These are phyloP conservation scores for Penicillium herquei DNA, from an alignment of 495 filamentous ascomycete genomes.

Conservation along the genomic window DNA sequence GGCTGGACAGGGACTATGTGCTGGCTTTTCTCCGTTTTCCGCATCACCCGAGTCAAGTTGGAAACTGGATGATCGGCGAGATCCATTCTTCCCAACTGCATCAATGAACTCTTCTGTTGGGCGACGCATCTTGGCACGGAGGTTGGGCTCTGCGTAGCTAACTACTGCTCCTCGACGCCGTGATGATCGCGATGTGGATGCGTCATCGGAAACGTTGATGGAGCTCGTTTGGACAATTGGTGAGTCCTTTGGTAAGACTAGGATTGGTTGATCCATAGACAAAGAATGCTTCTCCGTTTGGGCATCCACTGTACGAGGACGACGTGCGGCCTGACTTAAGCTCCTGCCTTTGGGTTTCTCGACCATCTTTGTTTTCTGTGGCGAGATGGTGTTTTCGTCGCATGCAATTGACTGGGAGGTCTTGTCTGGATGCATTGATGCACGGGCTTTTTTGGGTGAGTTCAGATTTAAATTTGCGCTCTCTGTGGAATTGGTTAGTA, in stretches of 20 bases:
- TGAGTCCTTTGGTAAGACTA: constrained; percentile 8
- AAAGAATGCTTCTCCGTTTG: constrained; percentile 20
- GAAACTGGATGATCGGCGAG: constrained; percentile 34
- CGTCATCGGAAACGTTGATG: constrained; percentile 19
- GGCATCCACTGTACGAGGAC: constrained; percentile 3
- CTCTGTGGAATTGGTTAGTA: constrained; percentile 42
- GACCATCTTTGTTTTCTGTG: constrained; percentile 15
- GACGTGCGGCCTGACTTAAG: constrained; percentile 11
- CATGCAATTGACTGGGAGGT: constrained; percentile 3
- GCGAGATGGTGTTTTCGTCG: constrained; percentile 17
- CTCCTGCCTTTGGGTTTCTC: constrained; percentile 6
- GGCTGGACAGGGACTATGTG: neutral
- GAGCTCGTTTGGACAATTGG: constrained; percentile 7
- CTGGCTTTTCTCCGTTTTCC: neutral
- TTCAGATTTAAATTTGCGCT: constrained; percentile 48
- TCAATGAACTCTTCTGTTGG: constrained; percentile 72
- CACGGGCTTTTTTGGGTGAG: constrained; percentile 27
- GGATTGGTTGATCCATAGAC: constrained; percentile 6
- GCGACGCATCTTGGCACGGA: constrained; percentile 84
- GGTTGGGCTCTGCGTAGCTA: constrained; percentile 83
- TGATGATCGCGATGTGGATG: constrained; percentile 54
- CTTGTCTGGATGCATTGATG: constrained; percentile 9
- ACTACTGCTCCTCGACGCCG: constrained; percentile 64
- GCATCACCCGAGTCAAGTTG: constrained; percentile 17
- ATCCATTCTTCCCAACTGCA: constrained; percentile 59